Evolutionary conservation across 2,329 filamentous ascomycete genomes (phyloP).

Genomic region (Claviceps lovelessii): DNA sequence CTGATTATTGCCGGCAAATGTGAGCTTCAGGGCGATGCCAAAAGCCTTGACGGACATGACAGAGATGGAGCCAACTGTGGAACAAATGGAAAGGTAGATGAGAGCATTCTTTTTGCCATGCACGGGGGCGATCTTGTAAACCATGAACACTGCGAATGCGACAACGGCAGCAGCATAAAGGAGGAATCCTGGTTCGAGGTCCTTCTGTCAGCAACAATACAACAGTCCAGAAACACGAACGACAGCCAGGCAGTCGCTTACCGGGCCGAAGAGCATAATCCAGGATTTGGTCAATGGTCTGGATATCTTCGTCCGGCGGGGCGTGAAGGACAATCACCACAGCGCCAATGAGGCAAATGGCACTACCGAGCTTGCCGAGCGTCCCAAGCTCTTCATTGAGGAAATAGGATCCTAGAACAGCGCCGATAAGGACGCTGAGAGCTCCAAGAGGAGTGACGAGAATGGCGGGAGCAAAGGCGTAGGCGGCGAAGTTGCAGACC

Average conservation of each 20-base stretch:
- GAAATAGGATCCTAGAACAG: slow-evolving; percentile 89
- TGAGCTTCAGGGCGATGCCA: slow-evolving; percentile 92
- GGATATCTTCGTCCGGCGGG: slow-evolving; percentile 80
- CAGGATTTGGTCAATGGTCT: slow-evolving; percentile 84
- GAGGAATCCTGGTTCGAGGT: slow-evolving; percentile 55
- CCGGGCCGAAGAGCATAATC: slow-evolving; percentile 82
- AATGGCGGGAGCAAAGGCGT: slow-evolving; percentile 97
- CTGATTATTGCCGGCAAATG: slow-evolving; percentile 84
- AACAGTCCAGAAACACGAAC: background rate
- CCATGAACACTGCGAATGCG: slow-evolving; percentile 82
- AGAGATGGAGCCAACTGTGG: slow-evolving; percentile 87
- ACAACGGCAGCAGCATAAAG: slow-evolving; percentile 70
- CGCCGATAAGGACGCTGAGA: slow-evolving; percentile 85
- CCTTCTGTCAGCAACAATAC: background rate
- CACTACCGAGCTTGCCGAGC: slow-evolving; percentile 85
- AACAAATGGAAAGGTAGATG: slow-evolving; percentile 95
- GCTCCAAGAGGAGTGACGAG: slow-evolving; percentile 90
- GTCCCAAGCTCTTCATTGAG: slow-evolving; percentile 80
- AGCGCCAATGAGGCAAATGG: slow-evolving; percentile 87
- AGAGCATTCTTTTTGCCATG: slow-evolving; percentile 93
- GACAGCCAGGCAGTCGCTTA: slow-evolving; percentile 27
- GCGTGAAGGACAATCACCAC: slow-evolving; percentile 97
- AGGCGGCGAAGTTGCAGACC: slow-evolving; percentile 93
- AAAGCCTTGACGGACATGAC: slow-evolving; percentile 99
- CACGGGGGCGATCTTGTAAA: slow-evolving; percentile 79